Evolutionary conservation across 345 rosid species (phyloP), one percentile per base, ranked within the genome.

Genomic region (Cardamine occulta): DNA sequence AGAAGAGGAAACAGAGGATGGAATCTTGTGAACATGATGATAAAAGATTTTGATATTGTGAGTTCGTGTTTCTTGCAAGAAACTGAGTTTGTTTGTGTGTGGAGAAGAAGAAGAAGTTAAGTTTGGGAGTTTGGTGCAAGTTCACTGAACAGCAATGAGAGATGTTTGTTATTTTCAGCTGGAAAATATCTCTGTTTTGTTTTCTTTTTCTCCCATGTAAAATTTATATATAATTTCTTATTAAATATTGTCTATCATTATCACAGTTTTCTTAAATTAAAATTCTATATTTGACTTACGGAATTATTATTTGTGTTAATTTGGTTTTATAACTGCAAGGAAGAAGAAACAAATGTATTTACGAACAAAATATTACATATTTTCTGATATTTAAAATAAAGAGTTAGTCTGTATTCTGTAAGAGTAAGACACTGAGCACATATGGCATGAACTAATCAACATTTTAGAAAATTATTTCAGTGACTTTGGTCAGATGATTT

Each of bases 51-150:
- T 24, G 68, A 44, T 37, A 14, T 28, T 12, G n/a, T 12, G 6
- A 74, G 44, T 19, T 47, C 21, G n/a, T 44, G 26, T 61, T 24
- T 72, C 5, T 31, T 45, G 66, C 32, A 5, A 31, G n/a, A 19
- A 4, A 32, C 49, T 18, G 37, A 31, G 69, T 18, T 7, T 65
- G 35, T 73, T 54, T 4, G 4, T 35, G 18, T 39, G 34, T 14
- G 66, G 56, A 64, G 72, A 52, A 28, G 68, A 24, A 37, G 21
- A 57, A 63, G 32, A 35, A 32, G 65, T 15, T 39, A 39, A 60
- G 48, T 52, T 53, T 58, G 67, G 58, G 68, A 76, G 71, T 63
- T 77, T 70, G 73, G 81, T 77, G 76, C 56, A 72, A 64, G 80
- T 54, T 70, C 72, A 26, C 26, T 48, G 55, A 66, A 65, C 37